Evolutionary conservation across 179 eudicot species (phyloP), one percentile per base, ranked within the genome.

Genomic region (Drosera spatulata): DNA sequence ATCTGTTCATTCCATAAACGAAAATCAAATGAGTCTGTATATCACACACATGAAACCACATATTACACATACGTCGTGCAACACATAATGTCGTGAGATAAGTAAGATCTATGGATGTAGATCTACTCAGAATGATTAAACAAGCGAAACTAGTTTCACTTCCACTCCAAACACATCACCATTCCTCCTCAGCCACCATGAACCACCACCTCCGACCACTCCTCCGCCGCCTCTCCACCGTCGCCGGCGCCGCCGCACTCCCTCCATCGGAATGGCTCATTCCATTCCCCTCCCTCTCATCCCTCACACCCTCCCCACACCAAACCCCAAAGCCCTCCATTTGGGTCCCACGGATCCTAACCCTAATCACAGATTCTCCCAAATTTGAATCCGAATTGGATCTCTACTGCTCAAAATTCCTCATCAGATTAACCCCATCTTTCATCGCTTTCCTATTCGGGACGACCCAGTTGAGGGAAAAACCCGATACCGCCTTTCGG

Each of bases 231-330:
- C 0, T 22, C 33, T 22, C 33, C 33, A 71, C 61, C 66, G 11
- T 41, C 51, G 37, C 48, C 60, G 58, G 75, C 59, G 50, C 65
- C 50, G 42, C 66, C 40, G 60, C 73, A 61, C 76, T 83, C 41
- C 99, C 95, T 42, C 96, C 85, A 3, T 88, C 86, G 10, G 96
- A 89, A 67, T 93, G 99, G 99, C 74, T 93, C 40, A 88, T 88
- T 61, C 96, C 99, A 47, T 76, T 77, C 75, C 60, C 61, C 10
- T 85, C 85, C 70, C 66, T 79, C 50, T 91, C 98, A 40, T 40
- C 10, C 14, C 10, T 55, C 58, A 13, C 12, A 10, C 10, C 41
- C 7, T 55, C 14, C 12, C 10, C 39, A 10, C 11, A 37, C 7
- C 39, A 55, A 37, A 22, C 3, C 13, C 58, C 2, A 0, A 10